Evolutionary conservation across 768 basidiomycete genomes (phyloP), one percentile per base, ranked within the genome.

Genomic region (Daedaleopsis sinensis): DNA sequence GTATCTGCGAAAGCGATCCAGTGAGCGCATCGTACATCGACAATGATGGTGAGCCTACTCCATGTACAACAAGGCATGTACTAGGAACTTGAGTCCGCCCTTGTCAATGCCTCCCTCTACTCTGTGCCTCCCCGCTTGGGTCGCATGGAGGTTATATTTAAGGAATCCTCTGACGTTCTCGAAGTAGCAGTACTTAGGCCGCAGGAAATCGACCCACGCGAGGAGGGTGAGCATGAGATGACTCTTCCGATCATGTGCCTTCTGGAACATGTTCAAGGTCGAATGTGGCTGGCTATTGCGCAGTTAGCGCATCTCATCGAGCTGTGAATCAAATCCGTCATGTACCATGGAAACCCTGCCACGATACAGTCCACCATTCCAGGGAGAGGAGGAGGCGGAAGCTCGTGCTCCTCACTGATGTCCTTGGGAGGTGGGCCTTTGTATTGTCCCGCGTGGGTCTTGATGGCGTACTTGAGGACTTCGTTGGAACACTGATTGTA

Each of bases 291-390:
- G 91, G 68, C 90, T 92, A 58, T 44, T 51, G 15, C n/a, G n/a
- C 8, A 39, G 60, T 32, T 15, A 27, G 24, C 8, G 37, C 10
- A 32, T 32, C 27, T 12, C 54, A 13, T 24, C 35, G 1, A 5
- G 32, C 1, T 19, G 0, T 12, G 5, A 27, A 35, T 15, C 35
- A 23, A 42, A 48, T 16, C 21, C 15, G 55, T 32, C 37, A 27
- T 70, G 42, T 65, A 88, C 91, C 92, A 94, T 38, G 92, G 92
- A 64, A 93, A 90, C 0, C 93, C 92, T 18, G 86, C 81, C 13
- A 83, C 73, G 15, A 93, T 77, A 32, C 86, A 79, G 53, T 91
- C 82, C 55, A 90, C 81, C 3, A 84, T 79, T 6, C 78, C 82
- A 8, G 80, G 80, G 44, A 73, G 73, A 3, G 84, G 84, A 12